These are phyloP conservation scores for Neurospora tetrasperma DNA, from an alignment of 495 filamentous ascomycete genomes.

Conservation along the genomic window DNA sequence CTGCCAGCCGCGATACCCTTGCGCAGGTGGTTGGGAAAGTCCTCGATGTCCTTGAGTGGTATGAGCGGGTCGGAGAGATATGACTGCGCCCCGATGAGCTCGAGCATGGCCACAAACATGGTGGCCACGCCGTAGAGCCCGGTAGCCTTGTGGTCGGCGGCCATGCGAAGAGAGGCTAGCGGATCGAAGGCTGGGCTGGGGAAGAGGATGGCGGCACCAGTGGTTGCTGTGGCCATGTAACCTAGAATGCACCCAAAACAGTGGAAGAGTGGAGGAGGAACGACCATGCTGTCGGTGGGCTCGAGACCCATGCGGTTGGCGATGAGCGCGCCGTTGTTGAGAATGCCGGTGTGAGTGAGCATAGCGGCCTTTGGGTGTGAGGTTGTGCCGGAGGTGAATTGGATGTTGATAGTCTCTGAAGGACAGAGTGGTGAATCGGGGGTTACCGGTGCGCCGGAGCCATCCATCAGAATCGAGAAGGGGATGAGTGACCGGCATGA, in stretches of 20 bases:
- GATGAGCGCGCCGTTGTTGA: slow-evolving; percentile 83
- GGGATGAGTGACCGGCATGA: slow-evolving; percentile 30
- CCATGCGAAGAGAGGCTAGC: slow-evolving; percentile 53
- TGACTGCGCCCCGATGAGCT: slow-evolving; percentile 29
- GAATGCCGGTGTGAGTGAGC: slow-evolving; percentile 69
- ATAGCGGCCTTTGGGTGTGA: slow-evolving; percentile 85
- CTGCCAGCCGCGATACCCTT: slow-evolving; percentile 92
- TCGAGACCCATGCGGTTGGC: slow-evolving; percentile 75
- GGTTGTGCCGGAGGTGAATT: slow-evolving; percentile 94
- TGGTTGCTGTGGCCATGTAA: slow-evolving; percentile 89
- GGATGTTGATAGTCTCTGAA: slow-evolving; percentile 81
- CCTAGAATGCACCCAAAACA: slow-evolving; percentile 89
- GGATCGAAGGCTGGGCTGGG: slow-evolving; percentile 84
- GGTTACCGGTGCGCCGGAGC: slow-evolving; percentile 24
- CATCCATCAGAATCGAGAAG: slow-evolving; percentile 44
- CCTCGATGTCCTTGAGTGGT: slow-evolving; percentile 26
- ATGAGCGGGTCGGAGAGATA: slow-evolving; percentile 38
- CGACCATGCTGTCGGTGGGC: slow-evolving; percentile 62
- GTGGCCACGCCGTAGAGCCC: slow-evolving; percentile 90
- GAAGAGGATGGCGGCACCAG: slow-evolving; percentile 76
- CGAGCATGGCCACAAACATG: slow-evolving; percentile 88
- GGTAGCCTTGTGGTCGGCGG: slow-evolving; percentile 67
- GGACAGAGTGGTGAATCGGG: slow-evolving; percentile 44
- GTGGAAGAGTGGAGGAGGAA: slow-evolving; percentile 83
- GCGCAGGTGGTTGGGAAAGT: slow-evolving; percentile 54